Evolutionary conservation across 345 rosid species (phyloP).

Genomic region (Geranium brycei): DNA sequence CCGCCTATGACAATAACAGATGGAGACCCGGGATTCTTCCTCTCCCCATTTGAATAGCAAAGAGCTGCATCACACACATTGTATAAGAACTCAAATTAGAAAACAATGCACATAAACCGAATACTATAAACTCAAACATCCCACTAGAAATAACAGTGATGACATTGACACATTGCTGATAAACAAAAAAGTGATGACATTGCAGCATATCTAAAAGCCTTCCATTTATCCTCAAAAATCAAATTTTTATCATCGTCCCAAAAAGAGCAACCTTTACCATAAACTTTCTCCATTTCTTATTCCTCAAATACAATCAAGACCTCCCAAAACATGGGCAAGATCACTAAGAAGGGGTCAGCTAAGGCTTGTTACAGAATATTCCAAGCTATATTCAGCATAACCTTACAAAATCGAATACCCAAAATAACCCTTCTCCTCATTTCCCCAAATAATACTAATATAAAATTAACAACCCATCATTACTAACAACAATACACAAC

Average conservation of each 20-base stretch:
- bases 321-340: neutral
- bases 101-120: neutral
- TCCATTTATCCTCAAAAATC: no score
- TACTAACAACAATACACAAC: neutral
- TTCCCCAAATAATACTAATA: neutral
- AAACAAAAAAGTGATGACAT: neutral
- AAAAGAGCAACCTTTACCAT: neutral
- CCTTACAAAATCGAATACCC: neutral
- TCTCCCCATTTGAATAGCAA: conserved; percentile 42
- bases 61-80: neutral
- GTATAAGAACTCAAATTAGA: neutral
- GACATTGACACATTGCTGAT: neutral
- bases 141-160: neutral
- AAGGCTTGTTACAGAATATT: neutral
- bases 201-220: neutral
- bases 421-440: neutral
- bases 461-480: neutral
- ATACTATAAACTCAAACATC: neutral
- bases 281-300: neutral
- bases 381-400: neutral
- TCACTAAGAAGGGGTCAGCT: neutral
- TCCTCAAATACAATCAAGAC: neutral
- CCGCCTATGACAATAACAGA: conserved; percentile 83
- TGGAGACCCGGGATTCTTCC: conserved; percentile 50
- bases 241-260: neutral